Evolutionary conservation across 768 basidiomycete species (phyloP).

Genomic region (Tylopilus sp.): DNA sequence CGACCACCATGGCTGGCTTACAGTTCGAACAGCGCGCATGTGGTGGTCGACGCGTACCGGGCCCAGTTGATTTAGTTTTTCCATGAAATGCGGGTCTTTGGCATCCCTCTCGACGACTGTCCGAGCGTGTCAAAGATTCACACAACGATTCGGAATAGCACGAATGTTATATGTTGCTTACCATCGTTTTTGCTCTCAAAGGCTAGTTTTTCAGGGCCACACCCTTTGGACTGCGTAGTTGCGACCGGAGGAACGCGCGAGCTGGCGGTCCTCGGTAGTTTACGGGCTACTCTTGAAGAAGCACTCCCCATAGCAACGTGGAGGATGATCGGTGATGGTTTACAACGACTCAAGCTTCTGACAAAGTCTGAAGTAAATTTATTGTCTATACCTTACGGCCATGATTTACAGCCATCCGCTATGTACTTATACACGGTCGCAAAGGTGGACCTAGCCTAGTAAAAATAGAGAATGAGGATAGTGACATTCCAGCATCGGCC

Average conservation of each 20-base stretch:
- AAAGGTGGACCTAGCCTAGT: constrained; percentile 29
- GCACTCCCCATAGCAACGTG: constrained; percentile 57
- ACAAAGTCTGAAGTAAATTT: constrained; percentile 13
- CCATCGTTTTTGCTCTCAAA: constrained; percentile 54
- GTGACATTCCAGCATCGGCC: constrained; percentile 31
- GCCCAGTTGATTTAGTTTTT: constrained; percentile 61
- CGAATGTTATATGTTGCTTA: constrained; percentile 12
- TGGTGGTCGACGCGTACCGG: constrained; percentile 69
- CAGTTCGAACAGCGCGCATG: constrained; percentile 48
- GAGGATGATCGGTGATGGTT: not conserved
- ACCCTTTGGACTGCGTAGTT: constrained; percentile 5
- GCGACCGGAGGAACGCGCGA: constrained; percentile 33
- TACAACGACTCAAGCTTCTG: not conserved
- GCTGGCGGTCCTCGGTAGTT: constrained; percentile 49
- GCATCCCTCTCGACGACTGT: constrained; percentile 62
- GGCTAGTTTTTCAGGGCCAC: constrained; percentile 31
- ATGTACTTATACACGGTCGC: constrained; percentile 39
- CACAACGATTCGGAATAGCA: not conserved
- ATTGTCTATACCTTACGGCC: constrained; percentile 34
- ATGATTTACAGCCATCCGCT: constrained; percentile 38
- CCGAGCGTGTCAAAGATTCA: not conserved
- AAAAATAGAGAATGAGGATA: constrained; percentile 31
- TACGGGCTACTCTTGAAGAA: constrained; percentile 58
- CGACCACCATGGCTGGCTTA: constrained; percentile 24
- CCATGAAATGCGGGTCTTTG: constrained; percentile 68